Conservation (phyloP, 306 rosid genomes). For the Cajanus cajan region DNA sequence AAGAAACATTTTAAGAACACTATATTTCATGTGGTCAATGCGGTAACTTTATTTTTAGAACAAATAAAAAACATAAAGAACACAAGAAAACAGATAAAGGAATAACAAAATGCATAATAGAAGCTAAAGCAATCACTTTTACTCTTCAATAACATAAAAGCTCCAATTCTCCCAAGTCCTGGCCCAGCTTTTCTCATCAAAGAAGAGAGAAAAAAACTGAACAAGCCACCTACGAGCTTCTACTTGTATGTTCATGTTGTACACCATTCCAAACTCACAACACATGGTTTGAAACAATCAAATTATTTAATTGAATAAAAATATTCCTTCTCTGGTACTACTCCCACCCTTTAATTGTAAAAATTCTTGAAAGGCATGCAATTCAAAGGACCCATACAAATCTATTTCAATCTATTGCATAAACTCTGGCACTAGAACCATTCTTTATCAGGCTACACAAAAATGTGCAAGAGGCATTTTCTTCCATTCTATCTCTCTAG, state of each 20-base stretch:
- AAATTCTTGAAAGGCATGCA: background rate
- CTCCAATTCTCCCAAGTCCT: background rate
- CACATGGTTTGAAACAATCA: background rate
- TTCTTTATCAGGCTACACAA: background rate
- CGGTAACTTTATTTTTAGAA: background rate
- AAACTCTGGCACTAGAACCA: background rate
- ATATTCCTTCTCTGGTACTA: background rate
- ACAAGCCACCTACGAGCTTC: background rate
- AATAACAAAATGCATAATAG: background rate
- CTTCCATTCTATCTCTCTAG: background rate
- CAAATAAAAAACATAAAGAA: slow-evolving; percentile 3
- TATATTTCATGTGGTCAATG: background rate
- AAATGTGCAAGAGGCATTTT: background rate
- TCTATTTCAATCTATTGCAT: background rate
- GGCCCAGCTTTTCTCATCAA: background rate
- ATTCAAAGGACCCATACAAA: background rate
- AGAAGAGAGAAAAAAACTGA: background rate
- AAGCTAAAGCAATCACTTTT: slow-evolving; percentile 11
- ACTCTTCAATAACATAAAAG: background rate
- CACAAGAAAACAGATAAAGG: background rate
- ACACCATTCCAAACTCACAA: slow-evolving; percentile 18
- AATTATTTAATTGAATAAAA: background rate
- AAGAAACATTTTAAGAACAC: background rate
- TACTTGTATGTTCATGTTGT: background rate
- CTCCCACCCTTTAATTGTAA: background rate